phyloP scores from a whole-genome alignment of 2,329 filamentous ascomycete species.

The Penicillium aurantiogriseum region DNA sequence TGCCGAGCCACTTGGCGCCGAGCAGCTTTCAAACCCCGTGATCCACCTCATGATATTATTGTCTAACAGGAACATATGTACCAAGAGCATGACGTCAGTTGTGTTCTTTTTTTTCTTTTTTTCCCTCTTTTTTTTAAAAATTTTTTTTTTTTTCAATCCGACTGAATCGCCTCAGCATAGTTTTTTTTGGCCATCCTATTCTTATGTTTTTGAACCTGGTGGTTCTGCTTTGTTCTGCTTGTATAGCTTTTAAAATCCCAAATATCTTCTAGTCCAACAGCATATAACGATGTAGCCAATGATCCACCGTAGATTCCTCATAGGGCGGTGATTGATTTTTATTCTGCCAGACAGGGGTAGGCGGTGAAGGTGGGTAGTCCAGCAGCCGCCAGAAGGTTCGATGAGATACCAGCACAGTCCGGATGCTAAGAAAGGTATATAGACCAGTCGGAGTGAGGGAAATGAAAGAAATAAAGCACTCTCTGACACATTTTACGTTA shows the following conservation, averaged over 20 bases:
- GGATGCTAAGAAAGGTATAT: slow-evolving; percentile 17
- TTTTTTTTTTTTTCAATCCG: not conserved
- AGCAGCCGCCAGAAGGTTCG: slow-evolving; percentile 44
- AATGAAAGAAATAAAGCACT: not conserved
- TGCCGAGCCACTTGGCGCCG: not conserved
- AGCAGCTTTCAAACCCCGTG: not conserved
- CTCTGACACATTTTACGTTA: not conserved
- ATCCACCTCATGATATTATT: slow-evolving; percentile 6
- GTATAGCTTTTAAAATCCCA: not conserved
- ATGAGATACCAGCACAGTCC: slow-evolving; percentile 21
- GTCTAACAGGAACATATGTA: slow-evolving; percentile 6
- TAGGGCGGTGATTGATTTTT: slow-evolving; percentile 12
- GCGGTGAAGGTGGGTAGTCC: slow-evolving; percentile 31
- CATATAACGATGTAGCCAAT: not conserved
- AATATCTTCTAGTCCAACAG: not conserved
- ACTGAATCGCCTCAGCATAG: not conserved
- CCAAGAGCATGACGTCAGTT: slow-evolving; percentile 4
- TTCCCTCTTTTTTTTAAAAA: not conserved
- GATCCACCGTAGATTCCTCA: not conserved
- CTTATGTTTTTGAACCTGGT: not conserved
- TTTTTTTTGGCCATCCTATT: not conserved
- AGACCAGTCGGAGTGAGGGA: not conserved
- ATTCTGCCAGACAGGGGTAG: slow-evolving; percentile 23
- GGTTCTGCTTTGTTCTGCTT: not conserved
- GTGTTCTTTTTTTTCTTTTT: not conserved